A percentile compares a stretch with the other conserved stretches of the same genome.
Conservation (phyloP, 768 basidiomycete species). For the Lentinula sp. region DNA sequence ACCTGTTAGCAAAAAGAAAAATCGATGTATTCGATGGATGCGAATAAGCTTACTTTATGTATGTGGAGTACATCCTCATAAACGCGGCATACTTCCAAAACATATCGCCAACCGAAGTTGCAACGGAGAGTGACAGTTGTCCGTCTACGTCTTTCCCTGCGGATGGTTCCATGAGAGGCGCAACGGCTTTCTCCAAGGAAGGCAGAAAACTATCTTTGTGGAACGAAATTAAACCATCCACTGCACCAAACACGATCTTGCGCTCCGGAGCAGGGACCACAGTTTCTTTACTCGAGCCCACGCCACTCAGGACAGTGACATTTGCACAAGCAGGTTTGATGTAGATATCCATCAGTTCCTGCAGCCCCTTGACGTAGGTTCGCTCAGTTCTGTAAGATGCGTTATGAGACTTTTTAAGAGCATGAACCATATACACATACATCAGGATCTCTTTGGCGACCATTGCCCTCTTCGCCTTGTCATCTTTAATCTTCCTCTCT, state of each 20-base stretch:
- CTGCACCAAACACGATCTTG: constrained; percentile 85
- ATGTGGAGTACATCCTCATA: constrained; percentile 98
- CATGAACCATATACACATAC: constrained; percentile 40
- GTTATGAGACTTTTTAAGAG: constrained; percentile 12
- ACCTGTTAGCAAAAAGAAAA: constrained; percentile 2
- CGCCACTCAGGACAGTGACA: constrained; percentile 64
- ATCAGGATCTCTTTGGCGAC: constrained; percentile 88
- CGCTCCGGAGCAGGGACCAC: constrained; percentile 82
- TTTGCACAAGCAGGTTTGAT: constrained; percentile 76
- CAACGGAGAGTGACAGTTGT: constrained; percentile 65
- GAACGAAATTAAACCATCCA: constrained; percentile 88
- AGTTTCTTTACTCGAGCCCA: constrained; percentile 73
- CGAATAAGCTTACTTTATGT: constrained; percentile 75
- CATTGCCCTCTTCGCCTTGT: constrained; percentile 76
- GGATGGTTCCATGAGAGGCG: constrained; percentile 51
- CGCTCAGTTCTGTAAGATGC: constrained; percentile 71
- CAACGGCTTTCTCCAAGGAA: constrained; percentile 74
- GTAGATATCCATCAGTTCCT: constrained; percentile 93
- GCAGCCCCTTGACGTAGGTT: constrained; percentile 90
- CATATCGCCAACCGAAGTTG: constrained; percentile 77
- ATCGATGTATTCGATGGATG: neutral
- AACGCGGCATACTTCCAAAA: constrained; percentile 95
- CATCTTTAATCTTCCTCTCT: constrained; percentile 89
- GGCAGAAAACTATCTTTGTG: constrained; percentile 92
- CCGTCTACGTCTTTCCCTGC: constrained; percentile 62